Evolutionary conservation across 2,329 filamentous ascomycete species (phyloP).

Genomic region (Lecanosticta acicola): DNA sequence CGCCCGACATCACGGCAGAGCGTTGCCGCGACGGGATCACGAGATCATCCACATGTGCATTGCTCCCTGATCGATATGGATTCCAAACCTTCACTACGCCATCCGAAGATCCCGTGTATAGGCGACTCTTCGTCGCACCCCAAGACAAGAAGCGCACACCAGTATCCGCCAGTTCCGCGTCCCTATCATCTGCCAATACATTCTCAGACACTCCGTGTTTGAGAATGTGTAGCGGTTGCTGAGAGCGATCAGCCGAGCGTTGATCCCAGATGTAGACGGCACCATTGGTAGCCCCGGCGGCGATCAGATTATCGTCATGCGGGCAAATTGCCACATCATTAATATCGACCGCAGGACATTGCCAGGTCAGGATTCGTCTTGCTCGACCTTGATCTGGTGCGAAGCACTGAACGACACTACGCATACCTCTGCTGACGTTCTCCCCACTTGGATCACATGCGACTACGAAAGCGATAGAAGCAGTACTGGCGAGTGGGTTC

Average conservation of each 20-base stretch:
- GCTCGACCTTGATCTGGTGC: slow-evolving; percentile 36
- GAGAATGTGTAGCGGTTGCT: slow-evolving; percentile 45
- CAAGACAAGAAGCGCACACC: slow-evolving; percentile 55
- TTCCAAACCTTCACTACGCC: slow-evolving; percentile 57
- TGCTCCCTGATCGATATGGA: slow-evolving; percentile 46
- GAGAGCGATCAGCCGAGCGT: slow-evolving; percentile 36
- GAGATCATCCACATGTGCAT: slow-evolving; percentile 49
- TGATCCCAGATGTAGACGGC: slow-evolving; percentile 57
- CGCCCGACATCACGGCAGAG: slow-evolving; percentile 53
- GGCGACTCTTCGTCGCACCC: slow-evolving; percentile 46
- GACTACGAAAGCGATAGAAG: slow-evolving; percentile 46
- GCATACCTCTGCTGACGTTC: slow-evolving; percentile 36
- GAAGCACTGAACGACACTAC: slow-evolving; percentile 51
- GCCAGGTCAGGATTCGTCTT: slow-evolving; percentile 40
- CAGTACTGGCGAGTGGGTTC: slow-evolving; percentile 42
- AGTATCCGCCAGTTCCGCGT: slow-evolving; percentile 50
- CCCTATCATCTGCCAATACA: slow-evolving; percentile 40
- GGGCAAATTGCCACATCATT: slow-evolving; percentile 51
- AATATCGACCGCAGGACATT: slow-evolving; percentile 56
- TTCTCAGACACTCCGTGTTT: slow-evolving; percentile 48
- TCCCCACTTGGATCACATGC: slow-evolving; percentile 42
- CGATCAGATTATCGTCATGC: slow-evolving; percentile 47
- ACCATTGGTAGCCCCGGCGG: slow-evolving; percentile 57
- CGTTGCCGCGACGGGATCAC: slow-evolving; percentile 34
- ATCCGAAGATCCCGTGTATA: slow-evolving; percentile 58